Percentiles rank a stretch among this genome's conserved stretches.
These are phyloP conservation scores for Russula virescens DNA, from an alignment of 768 basidiomycete species.

Conservation along the genomic window DNA sequence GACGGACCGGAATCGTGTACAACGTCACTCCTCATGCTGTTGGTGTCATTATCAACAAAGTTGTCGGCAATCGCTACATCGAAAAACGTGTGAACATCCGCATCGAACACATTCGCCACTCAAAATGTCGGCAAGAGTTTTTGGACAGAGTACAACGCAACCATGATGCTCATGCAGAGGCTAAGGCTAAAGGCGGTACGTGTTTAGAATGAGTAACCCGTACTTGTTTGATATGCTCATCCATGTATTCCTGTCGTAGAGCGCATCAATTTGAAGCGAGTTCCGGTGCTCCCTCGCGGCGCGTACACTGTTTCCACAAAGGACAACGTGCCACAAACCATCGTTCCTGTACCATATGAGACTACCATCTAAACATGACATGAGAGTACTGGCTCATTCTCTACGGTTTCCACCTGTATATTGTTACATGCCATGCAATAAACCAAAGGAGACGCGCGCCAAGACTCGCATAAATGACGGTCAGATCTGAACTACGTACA, in stretches of 20 bases:
- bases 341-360: slow-evolving; percentile 91
- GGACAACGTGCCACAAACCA: slow-evolving; percentile 86
- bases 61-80: slow-evolving; percentile 97
- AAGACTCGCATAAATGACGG: not conserved
- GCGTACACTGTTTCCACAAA: slow-evolving; percentile 64
- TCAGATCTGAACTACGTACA: not conserved
- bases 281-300: slow-evolving; percentile 77
- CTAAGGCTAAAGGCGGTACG: slow-evolving; percentile 88
- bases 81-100: slow-evolving; percentile 99
- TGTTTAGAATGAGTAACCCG: slow-evolving; percentile 22
- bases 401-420: slow-evolving; percentile 4
- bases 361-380: slow-evolving; percentile 74
- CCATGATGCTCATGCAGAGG: slow-evolving; percentile 73
- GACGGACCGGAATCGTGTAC: slow-evolving; percentile 97
- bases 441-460: not conserved
- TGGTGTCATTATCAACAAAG: slow-evolving; percentile 96
- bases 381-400: not conserved
- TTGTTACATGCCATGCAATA: slow-evolving; percentile 9
- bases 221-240: not conserved
- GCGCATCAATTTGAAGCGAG: slow-evolving; percentile 78
- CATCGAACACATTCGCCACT: slow-evolving; percentile 93
- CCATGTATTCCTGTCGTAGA: slow-evolving; percentile 38
- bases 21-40: slow-evolving; percentile 95
- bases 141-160: slow-evolving; percentile 92
- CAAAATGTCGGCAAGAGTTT: slow-evolving; percentile 97